These are phyloP conservation scores for Penicillium odoratum DNA, from an alignment of 495 filamentous ascomycete genomes.

Conservation along the genomic window DNA sequence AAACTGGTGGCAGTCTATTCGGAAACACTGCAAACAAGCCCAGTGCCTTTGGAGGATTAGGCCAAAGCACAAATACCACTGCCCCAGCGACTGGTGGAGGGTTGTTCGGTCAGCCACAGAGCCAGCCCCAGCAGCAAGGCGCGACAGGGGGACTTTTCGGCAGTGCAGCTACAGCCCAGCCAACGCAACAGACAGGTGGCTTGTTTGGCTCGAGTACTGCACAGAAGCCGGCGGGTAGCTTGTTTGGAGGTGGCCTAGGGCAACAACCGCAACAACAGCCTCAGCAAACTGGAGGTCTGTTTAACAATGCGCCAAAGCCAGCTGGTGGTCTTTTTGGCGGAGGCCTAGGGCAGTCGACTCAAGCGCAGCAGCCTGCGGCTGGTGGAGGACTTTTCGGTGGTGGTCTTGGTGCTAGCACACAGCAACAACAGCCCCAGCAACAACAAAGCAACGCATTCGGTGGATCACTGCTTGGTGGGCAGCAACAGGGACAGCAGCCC, in stretches of 20 bases:
- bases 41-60: constrained; percentile 36
- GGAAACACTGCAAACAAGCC: constrained; percentile 36
- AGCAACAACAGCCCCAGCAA: constrained; percentile 24
- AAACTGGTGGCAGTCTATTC: constrained; percentile 27
- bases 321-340: constrained; percentile 33
- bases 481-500: constrained; percentile 37
- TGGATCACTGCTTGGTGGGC: constrained; percentile 34
- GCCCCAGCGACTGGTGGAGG: constrained; percentile 22
- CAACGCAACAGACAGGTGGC: constrained; percentile 29
- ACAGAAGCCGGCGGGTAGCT: constrained; percentile 32
- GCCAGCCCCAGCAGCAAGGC: constrained; percentile 26
- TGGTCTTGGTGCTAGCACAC: constrained; percentile 24
- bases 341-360: constrained; percentile 29
- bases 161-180: constrained; percentile 32
- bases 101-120: constrained; percentile 28
- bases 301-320: constrained; percentile 37
- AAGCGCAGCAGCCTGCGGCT: constrained; percentile 38
- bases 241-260: constrained; percentile 27
- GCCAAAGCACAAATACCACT: constrained; percentile 21
- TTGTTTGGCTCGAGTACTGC: constrained; percentile 37
- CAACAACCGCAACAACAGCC: constrained; percentile 21
- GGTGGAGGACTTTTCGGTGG: constrained; percentile 29
- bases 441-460: constrained; percentile 30
- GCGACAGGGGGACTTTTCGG: constrained; percentile 13
- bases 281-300: constrained; percentile 21